Evolutionary conservation across 345 rosid species (phyloP).

Genomic region (Syzygium aromaticum): DNA sequence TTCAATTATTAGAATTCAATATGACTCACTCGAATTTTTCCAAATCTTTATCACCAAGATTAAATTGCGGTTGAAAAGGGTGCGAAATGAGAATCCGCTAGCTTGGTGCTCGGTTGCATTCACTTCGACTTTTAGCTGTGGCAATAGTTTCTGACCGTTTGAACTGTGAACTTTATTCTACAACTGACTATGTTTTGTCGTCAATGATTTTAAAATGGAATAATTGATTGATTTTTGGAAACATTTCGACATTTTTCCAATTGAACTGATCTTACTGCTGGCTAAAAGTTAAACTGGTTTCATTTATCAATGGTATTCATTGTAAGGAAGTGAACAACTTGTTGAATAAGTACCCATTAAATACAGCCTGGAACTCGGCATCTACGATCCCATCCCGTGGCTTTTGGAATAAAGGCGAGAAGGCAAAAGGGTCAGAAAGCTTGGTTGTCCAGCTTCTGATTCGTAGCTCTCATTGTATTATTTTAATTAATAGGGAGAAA

Average conservation of each 20-base stretch:
- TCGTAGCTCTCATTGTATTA: neutral
- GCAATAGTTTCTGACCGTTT: neutral
- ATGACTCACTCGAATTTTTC: neutral
- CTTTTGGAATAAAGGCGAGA: neutral
- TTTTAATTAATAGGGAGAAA: neutral
- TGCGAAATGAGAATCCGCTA: neutral
- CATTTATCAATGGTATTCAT: neutral
- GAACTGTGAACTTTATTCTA: neutral
- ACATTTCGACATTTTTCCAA: neutral
- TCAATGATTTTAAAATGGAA: neutral
- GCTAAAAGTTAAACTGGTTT: neutral
- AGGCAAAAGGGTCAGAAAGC: neutral
- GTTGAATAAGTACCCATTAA: neutral
- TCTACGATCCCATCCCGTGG: neutral
- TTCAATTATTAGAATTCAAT: neutral
- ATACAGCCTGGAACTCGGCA: neutral
- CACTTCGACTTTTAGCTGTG: neutral
- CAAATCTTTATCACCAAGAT: neutral
- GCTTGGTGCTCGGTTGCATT: neutral
- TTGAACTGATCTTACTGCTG: neutral
- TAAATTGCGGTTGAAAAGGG: neutral
- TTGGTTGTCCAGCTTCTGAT: neutral
- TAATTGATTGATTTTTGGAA: neutral
- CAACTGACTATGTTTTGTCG: neutral
- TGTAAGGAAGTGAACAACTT: neutral